Percentiles rank a stretch among this genome's conserved stretches.
phyloP scores from a whole-genome alignment of 306 rosid genomes.

The Fagus crenata region DNA sequence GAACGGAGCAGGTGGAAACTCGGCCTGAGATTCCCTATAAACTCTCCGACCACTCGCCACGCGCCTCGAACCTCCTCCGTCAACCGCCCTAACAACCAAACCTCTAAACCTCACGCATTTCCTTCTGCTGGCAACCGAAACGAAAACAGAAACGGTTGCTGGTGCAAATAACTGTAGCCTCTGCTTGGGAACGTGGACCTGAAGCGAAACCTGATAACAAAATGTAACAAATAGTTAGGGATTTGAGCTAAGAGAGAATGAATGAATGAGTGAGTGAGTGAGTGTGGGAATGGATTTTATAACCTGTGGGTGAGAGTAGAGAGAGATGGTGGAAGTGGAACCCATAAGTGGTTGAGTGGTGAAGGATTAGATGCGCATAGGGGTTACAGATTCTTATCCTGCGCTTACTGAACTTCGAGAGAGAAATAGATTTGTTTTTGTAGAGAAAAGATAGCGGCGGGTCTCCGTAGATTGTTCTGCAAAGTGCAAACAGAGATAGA shows the following conservation, averaged over 20 bases:
- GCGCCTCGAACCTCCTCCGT: slow-evolving; percentile 48
- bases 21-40: slow-evolving; percentile 65
- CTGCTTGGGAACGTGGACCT: slow-evolving; percentile 33
- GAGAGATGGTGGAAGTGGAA: slow-evolving; percentile 58
- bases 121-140: slow-evolving; percentile 25
- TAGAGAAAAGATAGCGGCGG: neutral
- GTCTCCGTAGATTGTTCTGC: neutral
- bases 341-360: slow-evolving; percentile 38
- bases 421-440: neutral
- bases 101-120: slow-evolving; percentile 31
- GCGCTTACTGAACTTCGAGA: neutral
- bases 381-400: neutral
- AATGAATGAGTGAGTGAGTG: neutral
- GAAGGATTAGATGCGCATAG: slow-evolving; percentile 13
- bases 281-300: neutral
- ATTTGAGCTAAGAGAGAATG: slow-evolving; percentile 7
- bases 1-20: slow-evolving; percentile 48
- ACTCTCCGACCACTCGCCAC: slow-evolving; percentile 56
- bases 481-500: neutral
- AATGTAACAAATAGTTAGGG: slow-evolving; percentile 13
- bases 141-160: neutral
- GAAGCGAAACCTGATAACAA: slow-evolving; percentile 26
- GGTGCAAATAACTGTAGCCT: slow-evolving; percentile 39
- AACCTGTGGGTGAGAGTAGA: slow-evolving; percentile 59
- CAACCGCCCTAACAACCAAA: slow-evolving; percentile 52